Evolutionary conservation across 2,329 filamentous ascomycete species (phyloP).

Genomic region (Dothistroma septosporum): DNA sequence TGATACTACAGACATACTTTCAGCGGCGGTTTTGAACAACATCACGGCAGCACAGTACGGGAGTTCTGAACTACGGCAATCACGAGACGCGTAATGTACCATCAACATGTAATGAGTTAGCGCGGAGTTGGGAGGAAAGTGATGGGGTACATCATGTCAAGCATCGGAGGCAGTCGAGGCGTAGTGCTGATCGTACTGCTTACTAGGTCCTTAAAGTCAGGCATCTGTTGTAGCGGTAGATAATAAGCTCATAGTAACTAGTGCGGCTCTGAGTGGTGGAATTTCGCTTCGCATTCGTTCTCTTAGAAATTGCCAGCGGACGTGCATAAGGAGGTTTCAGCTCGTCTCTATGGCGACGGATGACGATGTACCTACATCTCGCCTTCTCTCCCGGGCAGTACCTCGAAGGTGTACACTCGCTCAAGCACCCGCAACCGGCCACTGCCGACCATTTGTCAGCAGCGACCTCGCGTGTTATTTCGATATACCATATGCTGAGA

Average conservation of each 20-base stretch:
- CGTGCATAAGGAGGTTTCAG: background rate
- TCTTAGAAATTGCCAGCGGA: no score
- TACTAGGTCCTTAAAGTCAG: no score
- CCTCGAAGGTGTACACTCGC: background rate
- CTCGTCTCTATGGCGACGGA: background rate
- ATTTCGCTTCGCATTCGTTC: no score
- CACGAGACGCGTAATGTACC: background rate
- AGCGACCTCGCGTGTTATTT: background rate
- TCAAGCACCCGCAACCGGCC: background rate
- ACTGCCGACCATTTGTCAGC: background rate
- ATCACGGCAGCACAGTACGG: constrained; percentile 2
- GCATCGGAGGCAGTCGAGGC: background rate
- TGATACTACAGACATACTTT: no score
- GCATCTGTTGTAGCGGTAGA: no score
- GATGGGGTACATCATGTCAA: background rate
- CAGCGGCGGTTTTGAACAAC: background rate
- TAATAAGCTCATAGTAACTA: no score
- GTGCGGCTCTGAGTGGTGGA: no score
- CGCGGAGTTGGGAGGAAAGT: background rate
- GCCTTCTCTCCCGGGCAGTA: background rate
- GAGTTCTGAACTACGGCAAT: background rate
- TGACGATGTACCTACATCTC: background rate
- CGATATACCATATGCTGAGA: background rate
- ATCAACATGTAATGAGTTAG: background rate
- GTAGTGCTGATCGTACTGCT: no score